These are phyloP conservation scores for Thyridium curvatum DNA, from an alignment of 2,329 filamentous ascomycete species.

Conservation along the genomic window DNA sequence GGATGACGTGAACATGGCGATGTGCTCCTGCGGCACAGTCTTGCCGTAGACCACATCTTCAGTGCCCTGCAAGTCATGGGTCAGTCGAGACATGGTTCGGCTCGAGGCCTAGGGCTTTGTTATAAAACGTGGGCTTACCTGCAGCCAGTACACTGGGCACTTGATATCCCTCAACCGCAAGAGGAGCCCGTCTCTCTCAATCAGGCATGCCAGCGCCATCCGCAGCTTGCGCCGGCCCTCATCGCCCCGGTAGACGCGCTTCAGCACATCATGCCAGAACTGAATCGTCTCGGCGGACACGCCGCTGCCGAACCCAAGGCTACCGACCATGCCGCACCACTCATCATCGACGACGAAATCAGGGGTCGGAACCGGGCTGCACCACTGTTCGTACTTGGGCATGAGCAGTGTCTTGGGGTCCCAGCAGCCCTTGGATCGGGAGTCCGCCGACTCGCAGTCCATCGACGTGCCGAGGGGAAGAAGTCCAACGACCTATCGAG, in stretches of 20 bases:
- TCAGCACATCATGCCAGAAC: conserved; percentile 40
- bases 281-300: conserved; percentile 25
- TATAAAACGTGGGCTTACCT: too few relatives aligned
- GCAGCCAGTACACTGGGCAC: conserved; percentile 47
- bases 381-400: conserved; percentile 37
- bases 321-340: conserved; percentile 37
- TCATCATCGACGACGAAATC: conserved; percentile 41
- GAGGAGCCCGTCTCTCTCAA: conserved; percentile 41
- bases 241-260: conserved; percentile 40
- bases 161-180: conserved; percentile 37
- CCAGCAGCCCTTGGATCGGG: conserved; percentile 40
- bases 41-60: conserved; percentile 36
- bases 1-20: conserved; percentile 41
- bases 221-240: conserved; percentile 41
- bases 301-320: conserved; percentile 37
- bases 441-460: conserved; percentile 39
- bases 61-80: conserved; percentile 33
- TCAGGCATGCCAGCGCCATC: conserved; percentile 35
- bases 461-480: conserved; percentile 40
- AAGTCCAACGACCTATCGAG: conserved; percentile 33
- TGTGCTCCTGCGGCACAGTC: conserved; percentile 36
- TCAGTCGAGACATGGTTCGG: too few relatives aligned
- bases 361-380: conserved; percentile 27
- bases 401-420: conserved; percentile 32
- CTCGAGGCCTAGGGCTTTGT: too few relatives aligned